Base-by-base conservation (phyloP, 2,329 filamentous ascomycete genomes). In the Colletotrichum sp. region DNA sequence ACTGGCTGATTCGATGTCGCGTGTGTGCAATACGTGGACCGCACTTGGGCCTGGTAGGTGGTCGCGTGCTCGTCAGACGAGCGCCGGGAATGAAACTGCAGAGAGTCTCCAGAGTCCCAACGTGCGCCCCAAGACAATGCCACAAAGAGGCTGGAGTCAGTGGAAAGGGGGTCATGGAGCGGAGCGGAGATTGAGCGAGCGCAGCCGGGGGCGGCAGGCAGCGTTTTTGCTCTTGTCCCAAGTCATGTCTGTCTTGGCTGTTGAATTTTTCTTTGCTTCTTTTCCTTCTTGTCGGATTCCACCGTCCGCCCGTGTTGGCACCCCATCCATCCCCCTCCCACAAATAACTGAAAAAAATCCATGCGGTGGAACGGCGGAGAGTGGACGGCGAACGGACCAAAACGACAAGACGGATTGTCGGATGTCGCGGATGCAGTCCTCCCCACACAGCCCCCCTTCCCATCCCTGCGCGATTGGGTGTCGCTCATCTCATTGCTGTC, bases 331-430 rank as follows among this genome's bases (percentile, higher is more conserved):
- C 44, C 44, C 44, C n/a, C 44, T 52, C 44, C 44, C 44, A 52
- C 44, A 52, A 52, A 52, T 22, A 27, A 59, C 12, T 8, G 15
- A 30, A 62, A 36, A 59, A 64, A 29, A 27, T 25, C 6, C 25
- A 19, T 25, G 59, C 12, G 44, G 66, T 49, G 68, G 49, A 70
- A 64, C 62, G 32, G 34, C 65, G 49, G 49, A 49, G 44, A 68
- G 44, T 36, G 59, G 39, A 29, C 65, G 39, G 71, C 57, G 71
- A 73, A 73, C 39, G 49, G 62, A 75, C 62, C 62, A 52, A 55
- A 71, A 55, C 57, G 68, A 70, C 73, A 76, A 73, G 73, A 73
- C 70, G 73, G 64, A 39, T 64, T 64, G 34, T 73, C 73, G 73
- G 73, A 73, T 76, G 73, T 73, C 73, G 44, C 73, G 70, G 73